phyloP scores from a whole-genome alignment of 129 eudicot genomes.

The Flaveria ramosissima region DNA sequence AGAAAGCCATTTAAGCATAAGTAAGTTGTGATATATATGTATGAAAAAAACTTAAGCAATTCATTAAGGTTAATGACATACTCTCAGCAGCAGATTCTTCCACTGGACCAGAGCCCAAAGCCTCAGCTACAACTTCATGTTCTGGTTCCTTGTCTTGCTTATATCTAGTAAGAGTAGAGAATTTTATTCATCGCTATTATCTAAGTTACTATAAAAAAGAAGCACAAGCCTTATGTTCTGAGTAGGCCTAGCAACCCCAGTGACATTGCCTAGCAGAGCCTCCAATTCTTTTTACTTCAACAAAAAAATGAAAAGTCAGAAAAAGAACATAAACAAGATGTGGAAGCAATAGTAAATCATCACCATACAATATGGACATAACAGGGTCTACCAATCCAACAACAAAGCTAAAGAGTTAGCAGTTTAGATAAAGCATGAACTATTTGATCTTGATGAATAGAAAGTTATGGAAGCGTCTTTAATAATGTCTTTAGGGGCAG shows the following conservation, averaged over 20 bases:
- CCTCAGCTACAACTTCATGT: conserved; percentile 76
- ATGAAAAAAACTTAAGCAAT: too few relatives aligned
- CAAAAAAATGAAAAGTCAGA: background rate
- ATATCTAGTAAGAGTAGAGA: background rate
- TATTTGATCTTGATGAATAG: conserved; percentile 96
- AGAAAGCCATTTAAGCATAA: too few relatives aligned
- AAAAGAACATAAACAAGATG: background rate
- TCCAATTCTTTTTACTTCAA: conserved; percentile 96
- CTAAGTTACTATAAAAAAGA: background rate
- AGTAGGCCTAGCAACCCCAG: conserved; percentile 79
- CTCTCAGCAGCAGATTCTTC: conserved; percentile 85
- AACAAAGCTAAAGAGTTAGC: conserved; percentile 92
- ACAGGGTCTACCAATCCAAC: conserved; percentile 84
- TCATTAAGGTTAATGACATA: too few relatives aligned
- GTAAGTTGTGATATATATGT: too few relatives aligned
- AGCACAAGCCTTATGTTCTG: conserved; percentile 80
- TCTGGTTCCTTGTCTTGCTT: conserved; percentile 57
- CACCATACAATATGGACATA: too few relatives aligned
- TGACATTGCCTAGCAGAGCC: conserved; percentile 86
- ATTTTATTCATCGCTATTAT: background rate
- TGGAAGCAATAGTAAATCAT: background rate
- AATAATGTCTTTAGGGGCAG: conserved; percentile 90
- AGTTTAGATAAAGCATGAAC: conserved; percentile 98
- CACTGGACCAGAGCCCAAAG: conserved; percentile 65
- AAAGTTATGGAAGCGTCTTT: conserved; percentile 98